These are phyloP conservation scores for Rhododendron mucronatum DNA, from an alignment of 148 eudicot genomes.

Conservation along the genomic window DNA sequence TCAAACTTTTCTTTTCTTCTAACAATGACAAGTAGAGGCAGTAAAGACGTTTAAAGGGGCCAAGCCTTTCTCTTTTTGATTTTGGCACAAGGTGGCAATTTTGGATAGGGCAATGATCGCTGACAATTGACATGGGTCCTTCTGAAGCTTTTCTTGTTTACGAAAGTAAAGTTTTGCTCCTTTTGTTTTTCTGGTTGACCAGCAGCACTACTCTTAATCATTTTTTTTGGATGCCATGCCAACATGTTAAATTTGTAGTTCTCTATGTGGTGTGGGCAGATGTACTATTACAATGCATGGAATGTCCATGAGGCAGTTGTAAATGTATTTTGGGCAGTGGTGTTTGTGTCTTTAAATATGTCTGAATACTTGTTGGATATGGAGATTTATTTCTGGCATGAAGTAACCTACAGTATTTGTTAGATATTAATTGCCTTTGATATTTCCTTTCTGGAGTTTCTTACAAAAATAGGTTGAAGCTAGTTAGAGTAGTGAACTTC, in stretches of 20 bases:
- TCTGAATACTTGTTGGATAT: neutral
- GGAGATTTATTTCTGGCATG: neutral
- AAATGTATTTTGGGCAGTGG: neutral
- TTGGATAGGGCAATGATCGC: neutral
- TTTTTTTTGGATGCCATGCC: neutral
- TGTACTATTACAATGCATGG: neutral
- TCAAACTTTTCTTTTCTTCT: neutral
- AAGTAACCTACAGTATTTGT: neutral
- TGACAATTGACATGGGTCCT: neutral
- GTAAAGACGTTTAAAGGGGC: neutral
- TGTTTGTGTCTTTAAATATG: neutral
- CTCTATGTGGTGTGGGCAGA: neutral
- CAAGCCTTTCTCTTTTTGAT: neutral
- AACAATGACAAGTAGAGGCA: neutral
- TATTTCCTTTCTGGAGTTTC: neutral
- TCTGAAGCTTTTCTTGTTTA: neutral
- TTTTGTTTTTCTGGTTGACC: neutral
- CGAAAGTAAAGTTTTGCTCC: neutral
- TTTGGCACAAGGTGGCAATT: neutral
- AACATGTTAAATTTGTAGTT: neutral
- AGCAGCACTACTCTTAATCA: too few species aligned
- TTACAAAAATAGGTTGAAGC: neutral
- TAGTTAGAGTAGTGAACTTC: neutral
- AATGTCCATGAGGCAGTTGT: neutral
- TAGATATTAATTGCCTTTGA: neutral